Base-by-base conservation (phyloP, 805 yeast species). In the Kodamaea restingae region DNA sequence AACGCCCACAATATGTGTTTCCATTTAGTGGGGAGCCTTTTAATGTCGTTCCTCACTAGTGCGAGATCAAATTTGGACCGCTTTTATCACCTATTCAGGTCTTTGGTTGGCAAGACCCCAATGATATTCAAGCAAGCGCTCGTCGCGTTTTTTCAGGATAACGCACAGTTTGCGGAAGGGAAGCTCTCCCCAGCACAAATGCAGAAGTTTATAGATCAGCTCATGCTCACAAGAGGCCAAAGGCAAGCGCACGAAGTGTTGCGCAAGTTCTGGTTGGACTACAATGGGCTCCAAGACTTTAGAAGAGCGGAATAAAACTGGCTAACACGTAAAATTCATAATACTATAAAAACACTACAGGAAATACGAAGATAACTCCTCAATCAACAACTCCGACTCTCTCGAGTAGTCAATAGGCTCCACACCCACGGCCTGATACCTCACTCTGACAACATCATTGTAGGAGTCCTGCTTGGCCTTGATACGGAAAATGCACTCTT, bases 391-490 rank as follows among this genome's bases (percentile, higher is more conserved):
- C 32, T 78, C 84, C 42, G 80, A 71, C 60, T 85, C 95, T 24
- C 70, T 70, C 40, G 63, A 65, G 53, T 59, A 82, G 49, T 81
- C 79, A 38, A 85, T 52, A 28, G 68, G 68, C 37, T 69, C 68
- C 18, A 82, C 48, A 11, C 74, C 71, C 35, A 77, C 66, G 2
- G 77, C 85, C 40, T 81, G 81, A 57, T 82, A 87, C 58, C 96
- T 77, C 12, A 86, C 78, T 59, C 91, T 76, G 21, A 76, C 73
- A 34, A 74, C 76, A 38, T 88, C 95, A 51, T 88, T 84, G 60
- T 86, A 93, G 45, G 75, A 78, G 54, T 93, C 97, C 53, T 78
- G 85, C 56, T 81, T 78, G 10, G 95, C 96, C 53, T 84, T 78
- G 38, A 90, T 58, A 61, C 95, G 77, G 61, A 93, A 83, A 25